Conservation (phyloP, 2,329 filamentous ascomycete genomes). For the Metarhizium guizhouense region DNA sequence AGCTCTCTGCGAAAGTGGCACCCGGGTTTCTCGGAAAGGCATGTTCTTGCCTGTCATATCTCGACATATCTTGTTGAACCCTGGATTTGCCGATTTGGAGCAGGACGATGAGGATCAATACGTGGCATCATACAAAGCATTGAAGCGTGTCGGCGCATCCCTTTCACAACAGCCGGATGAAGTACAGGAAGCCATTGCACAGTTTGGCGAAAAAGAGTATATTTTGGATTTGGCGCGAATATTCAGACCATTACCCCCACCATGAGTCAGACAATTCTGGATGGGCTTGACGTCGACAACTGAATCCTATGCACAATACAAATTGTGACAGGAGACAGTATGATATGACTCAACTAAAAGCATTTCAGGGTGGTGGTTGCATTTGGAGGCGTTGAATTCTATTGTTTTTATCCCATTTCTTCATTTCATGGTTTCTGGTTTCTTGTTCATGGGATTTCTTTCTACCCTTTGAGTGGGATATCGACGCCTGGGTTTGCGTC, state of each 20-base stretch:
- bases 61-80: neutral
- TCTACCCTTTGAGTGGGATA: neutral
- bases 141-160: neutral
- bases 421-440: neutral
- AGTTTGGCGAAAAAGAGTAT: conserved; percentile 1
- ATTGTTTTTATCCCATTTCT: conserved; percentile 14
- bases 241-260: conserved; percentile 2
- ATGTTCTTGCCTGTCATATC: conserved; percentile 1
- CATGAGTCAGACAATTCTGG: conserved; percentile 5
- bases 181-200: neutral
- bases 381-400: conserved; percentile 28
- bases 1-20: too few relatives aligned
- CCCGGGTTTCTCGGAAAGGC: neutral
- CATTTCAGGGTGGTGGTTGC: conserved; percentile 22
- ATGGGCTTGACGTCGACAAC: conserved; percentile 2
- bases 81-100: neutral
- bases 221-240: conserved; percentile 6
- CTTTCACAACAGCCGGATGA: neutral
- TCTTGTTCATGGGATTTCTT: conserved; percentile 1
- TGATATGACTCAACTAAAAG: conserved; percentile 14
- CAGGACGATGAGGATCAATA: neutral
- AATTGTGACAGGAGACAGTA: neutral
- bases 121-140: neutral
- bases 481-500: conserved; percentile 3
- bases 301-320: neutral